These are phyloP conservation scores for Umbelopsis sp. DNA, from an alignment of 192 early-diverging fungal species.

Conservation along the genomic window DNA sequence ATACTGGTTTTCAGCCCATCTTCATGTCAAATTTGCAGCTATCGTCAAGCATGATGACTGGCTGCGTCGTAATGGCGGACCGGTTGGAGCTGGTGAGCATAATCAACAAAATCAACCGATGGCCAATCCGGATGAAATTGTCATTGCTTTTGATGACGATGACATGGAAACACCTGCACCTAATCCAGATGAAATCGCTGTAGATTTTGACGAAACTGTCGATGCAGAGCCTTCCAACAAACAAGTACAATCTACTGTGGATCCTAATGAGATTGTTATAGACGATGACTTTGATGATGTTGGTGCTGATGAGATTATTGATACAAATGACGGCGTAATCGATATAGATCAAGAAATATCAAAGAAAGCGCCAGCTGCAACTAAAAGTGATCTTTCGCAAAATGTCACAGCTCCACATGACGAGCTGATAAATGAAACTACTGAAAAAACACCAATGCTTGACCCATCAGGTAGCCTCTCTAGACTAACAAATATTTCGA, in stretches of 20 bases:
- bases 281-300: constrained; percentile 39
- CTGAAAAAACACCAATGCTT: neutral
- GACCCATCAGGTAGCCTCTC: neutral
- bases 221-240: neutral
- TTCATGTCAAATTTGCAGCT: constrained; percentile 91
- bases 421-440: constrained; percentile 4
- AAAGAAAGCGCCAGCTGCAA: constrained; percentile 26
- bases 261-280: constrained; percentile 59
- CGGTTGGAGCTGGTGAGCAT: too few species aligned
- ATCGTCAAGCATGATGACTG: constrained; percentile 53
- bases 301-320: neutral
- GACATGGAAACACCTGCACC: constrained; percentile 30
- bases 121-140: constrained; percentile 53
- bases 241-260: constrained; percentile 19
- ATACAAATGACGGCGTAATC: constrained; percentile 21
- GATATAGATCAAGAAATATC: constrained; percentile 40
- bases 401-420: constrained; percentile 41
- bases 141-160: constrained; percentile 40
- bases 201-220: constrained; percentile 34
- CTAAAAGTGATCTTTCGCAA: neutral
- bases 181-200: constrained; percentile 47
- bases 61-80: neutral
- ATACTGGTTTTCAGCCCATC: constrained; percentile 95
- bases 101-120: neutral
- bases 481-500: too few species aligned